phyloP scores from a whole-genome alignment of 1,284 basidiomycete genomes.

The Tilletiopsis washingtonensis region DNA sequence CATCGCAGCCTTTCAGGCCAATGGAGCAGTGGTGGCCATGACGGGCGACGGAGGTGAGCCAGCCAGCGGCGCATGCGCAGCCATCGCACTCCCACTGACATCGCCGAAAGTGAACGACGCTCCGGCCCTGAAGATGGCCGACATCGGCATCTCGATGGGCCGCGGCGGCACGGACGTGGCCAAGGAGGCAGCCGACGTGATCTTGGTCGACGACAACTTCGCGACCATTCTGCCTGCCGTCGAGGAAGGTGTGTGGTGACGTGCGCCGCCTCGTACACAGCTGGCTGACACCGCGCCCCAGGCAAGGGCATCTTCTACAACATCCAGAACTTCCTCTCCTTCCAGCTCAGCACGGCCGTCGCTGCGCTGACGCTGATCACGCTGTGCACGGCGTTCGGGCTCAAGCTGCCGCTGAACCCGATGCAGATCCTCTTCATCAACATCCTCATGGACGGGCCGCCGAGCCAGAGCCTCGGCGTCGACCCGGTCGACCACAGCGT shows the following conservation, averaged over 20 bases:
- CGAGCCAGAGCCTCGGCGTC: slow-evolving; percentile 89
- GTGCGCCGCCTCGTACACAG: neutral
- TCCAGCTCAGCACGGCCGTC: slow-evolving; percentile 92
- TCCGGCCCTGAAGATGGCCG: slow-evolving; percentile 92
- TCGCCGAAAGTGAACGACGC: slow-evolving; percentile 75
- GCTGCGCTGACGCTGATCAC: slow-evolving; percentile 92
- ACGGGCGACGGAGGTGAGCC: slow-evolving; percentile 76
- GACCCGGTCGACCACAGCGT: slow-evolving; percentile 92
- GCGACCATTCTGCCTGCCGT: slow-evolving; percentile 86
- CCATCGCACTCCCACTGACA: neutral
- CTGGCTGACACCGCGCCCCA: neutral
- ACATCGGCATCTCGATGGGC: slow-evolving; percentile 96
- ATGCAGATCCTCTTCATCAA: slow-evolving; percentile 99
- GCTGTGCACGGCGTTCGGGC: slow-evolving; percentile 75
- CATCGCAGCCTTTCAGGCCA: slow-evolving; percentile 79
- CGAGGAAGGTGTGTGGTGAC: slow-evolving; percentile 63
- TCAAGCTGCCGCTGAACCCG: slow-evolving; percentile 87
- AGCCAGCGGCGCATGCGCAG: neutral
- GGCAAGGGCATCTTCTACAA: slow-evolving; percentile 93
- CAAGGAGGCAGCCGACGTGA: slow-evolving; percentile 94
- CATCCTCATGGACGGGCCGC: slow-evolving; percentile 98
- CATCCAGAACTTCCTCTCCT: slow-evolving; percentile 93
- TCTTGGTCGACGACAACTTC: slow-evolving; percentile 96
- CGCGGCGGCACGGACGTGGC: slow-evolving; percentile 94
- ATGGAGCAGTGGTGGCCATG: slow-evolving; percentile 89